Evolutionary conservation across 768 basidiomycete species (phyloP).

Genomic region (Amanita inopinata): DNA sequence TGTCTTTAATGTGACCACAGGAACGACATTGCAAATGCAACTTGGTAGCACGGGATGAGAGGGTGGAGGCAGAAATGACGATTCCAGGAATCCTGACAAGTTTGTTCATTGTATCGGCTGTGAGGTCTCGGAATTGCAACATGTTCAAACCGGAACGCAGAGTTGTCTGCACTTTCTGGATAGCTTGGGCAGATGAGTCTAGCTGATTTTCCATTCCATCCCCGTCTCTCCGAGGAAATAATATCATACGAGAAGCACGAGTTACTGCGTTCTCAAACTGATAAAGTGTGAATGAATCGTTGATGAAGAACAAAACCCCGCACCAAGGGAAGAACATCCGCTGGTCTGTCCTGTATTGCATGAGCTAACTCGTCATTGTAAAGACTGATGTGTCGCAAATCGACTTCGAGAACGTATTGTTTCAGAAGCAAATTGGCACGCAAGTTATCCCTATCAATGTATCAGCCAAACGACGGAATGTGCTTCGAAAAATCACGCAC

Average conservation of each 20-base stretch:
- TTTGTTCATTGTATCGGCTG: constrained; percentile 90
- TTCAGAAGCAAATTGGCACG: constrained; percentile 84
- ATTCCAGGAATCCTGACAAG: constrained; percentile 96
- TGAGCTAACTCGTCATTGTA: constrained; percentile 95
- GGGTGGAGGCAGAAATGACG: constrained; percentile 91
- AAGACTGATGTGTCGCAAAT: constrained; percentile 66
- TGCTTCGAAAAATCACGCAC: constrained; percentile 27
- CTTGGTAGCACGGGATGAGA: constrained; percentile 88
- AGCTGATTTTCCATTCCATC: constrained; percentile 25
- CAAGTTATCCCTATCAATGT: constrained; percentile 63
- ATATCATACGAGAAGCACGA: constrained; percentile 70
- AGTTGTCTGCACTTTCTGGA: constrained; percentile 73
- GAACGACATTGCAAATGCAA: constrained; percentile 89
- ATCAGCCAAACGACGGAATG: constrained; percentile 9
- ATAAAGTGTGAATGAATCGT: not conserved
- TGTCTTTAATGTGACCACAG: constrained; percentile 70
- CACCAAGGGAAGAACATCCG: constrained; percentile 83
- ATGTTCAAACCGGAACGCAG: constrained; percentile 87
- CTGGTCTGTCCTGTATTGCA: constrained; percentile 80
- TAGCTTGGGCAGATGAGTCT: constrained; percentile 30
- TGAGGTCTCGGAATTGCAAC: constrained; percentile 88
- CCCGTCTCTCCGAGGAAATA: constrained; percentile 45
- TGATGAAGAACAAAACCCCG: constrained; percentile 16
- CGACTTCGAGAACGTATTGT: constrained; percentile 79
- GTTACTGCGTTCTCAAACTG: constrained; percentile 92